Evolutionary conservation across 371 early-diverging fungal genomes (phyloP), one percentile per base, ranked within the genome.

Genomic region (Syncephalastrum contaminatum): DNA sequence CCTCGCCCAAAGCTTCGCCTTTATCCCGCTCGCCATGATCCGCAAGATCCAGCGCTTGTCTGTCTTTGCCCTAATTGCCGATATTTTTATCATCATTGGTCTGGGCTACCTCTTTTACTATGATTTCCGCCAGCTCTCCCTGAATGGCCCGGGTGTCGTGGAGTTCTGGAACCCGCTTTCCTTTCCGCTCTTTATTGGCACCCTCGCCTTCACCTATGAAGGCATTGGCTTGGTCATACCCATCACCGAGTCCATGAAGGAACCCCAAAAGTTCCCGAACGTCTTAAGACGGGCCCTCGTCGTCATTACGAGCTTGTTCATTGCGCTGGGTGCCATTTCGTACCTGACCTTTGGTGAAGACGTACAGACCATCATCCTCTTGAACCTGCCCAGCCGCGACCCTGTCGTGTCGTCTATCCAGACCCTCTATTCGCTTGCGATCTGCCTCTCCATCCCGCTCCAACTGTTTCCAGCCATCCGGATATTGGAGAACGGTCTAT

Each of bases 181-280:
- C 54, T 91, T 91, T 61, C 82, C 90, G 2, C 62, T 94, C 12
- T 91, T 92, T 66, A 81, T 94, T 51, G 94, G 94, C 24, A 93
- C 93, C n/a, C 88, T 92, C 61, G 85, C 92, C 21, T 94, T 91
- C 67, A 90, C 93, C 0, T 94, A 89, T 67, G 95, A 94, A 67
- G 95, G 95, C 24, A 90, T 92, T 64, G 91, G 94, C n/a, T 62
- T 94, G 41, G 72, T 88, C 15, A 85, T 86, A 43, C 86, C 88
- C 1, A 88, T 86, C 27, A 81, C 82, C 7, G 85, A 85, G 60
- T 82, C 87, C 0, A 94, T 92, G 92, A 87, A 86, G 64, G 84
- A 87, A 25, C 94, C 94, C 0, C 78, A 88, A 57, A 75, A 88
- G 48, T 92, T 94, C 66, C 83, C 86, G 13, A 66, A 60, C 19